These are phyloP conservation scores for Hyphopichia wangnamkhiaoensis DNA, from an alignment of 1,139 yeast species.

Conservation along the genomic window DNA sequence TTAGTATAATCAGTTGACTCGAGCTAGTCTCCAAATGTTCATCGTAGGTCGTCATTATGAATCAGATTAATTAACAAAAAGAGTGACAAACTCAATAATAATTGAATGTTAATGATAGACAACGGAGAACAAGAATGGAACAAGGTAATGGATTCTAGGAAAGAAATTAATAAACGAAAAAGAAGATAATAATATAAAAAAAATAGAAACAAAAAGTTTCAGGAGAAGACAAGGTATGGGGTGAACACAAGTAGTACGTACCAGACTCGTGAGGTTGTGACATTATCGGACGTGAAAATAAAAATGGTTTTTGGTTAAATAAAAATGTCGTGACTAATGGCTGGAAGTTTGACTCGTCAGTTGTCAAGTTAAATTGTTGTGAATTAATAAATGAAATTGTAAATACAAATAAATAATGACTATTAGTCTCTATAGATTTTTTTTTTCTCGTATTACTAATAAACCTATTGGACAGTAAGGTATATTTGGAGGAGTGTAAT, in stretches of 20 bases:
- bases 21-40: neutral
- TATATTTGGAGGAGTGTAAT: too few species aligned
- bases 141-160: neutral
- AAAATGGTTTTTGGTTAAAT: too few species aligned
- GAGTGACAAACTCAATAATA: neutral
- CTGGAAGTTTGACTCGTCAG: too few species aligned
- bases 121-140: too few species aligned
- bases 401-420: too few species aligned
- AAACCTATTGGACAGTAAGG: too few species aligned
- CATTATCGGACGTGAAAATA: conserved; percentile 3
- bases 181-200: neutral
- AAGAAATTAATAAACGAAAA: neutral
- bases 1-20: neutral
- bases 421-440: too few species aligned
- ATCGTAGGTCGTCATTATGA: neutral
- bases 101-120: neutral
- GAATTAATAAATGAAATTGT: too few species aligned
- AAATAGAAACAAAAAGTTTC: neutral
- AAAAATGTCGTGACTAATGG: too few species aligned
- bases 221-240: neutral
- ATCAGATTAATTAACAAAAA: neutral
- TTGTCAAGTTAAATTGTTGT: too few species aligned
- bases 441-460: too few species aligned
- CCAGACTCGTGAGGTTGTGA: conserved; percentile 7
- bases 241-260: conserved; percentile 2